Evolutionary conservation across 108 stramenopile genomes (phyloP).

Genomic region (Discostella stelligeroides): DNA sequence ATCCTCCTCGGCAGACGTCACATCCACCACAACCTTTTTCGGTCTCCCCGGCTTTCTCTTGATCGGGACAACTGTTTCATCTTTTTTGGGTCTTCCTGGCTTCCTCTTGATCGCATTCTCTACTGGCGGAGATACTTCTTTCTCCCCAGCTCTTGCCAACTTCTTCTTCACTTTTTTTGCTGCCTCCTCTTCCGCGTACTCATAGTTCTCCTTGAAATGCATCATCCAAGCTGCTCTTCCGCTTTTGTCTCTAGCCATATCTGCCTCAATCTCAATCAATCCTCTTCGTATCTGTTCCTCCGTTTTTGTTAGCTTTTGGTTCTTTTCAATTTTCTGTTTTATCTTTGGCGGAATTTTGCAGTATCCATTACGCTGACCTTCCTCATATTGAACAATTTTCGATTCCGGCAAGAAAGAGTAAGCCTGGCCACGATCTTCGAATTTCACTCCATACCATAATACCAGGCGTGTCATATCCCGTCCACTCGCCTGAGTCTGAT

Average conservation of each 20-base stretch:
- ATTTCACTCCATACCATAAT: conserved; percentile 58
- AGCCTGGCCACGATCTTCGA: conserved; percentile 44
- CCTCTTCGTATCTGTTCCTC: conserved; percentile 51
- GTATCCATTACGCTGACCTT: conserved; percentile 38
- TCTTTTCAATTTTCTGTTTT: conserved; percentile 42
- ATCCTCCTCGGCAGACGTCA: background rate
- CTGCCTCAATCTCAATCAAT: conserved; percentile 32
- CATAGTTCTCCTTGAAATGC: conserved; percentile 49
- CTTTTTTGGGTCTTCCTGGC: conserved; percentile 36
- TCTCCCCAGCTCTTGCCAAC: conserved; percentile 2
- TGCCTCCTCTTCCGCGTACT: conserved; percentile 29
- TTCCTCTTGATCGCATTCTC: conserved; percentile 16
- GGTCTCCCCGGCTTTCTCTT: conserved; percentile 49
- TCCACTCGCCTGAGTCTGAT: conserved; percentile 46
- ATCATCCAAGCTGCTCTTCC: conserved; percentile 50
- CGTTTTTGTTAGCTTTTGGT: conserved; percentile 46
- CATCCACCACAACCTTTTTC: conserved; percentile 12
- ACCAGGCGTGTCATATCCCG: conserved; percentile 55
- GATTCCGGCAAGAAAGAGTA: conserved; percentile 47
- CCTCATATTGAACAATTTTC: conserved; percentile 51
- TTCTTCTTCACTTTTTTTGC: background rate
- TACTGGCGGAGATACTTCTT: background rate
- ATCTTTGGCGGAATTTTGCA: conserved; percentile 48
- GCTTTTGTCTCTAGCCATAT: conserved; percentile 33
- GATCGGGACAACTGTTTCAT: conserved; percentile 13